These are phyloP conservation scores for Ascocoryne sarcoides DNA, from an alignment of 2,329 filamentous ascomycete genomes.

Conservation along the genomic window DNA sequence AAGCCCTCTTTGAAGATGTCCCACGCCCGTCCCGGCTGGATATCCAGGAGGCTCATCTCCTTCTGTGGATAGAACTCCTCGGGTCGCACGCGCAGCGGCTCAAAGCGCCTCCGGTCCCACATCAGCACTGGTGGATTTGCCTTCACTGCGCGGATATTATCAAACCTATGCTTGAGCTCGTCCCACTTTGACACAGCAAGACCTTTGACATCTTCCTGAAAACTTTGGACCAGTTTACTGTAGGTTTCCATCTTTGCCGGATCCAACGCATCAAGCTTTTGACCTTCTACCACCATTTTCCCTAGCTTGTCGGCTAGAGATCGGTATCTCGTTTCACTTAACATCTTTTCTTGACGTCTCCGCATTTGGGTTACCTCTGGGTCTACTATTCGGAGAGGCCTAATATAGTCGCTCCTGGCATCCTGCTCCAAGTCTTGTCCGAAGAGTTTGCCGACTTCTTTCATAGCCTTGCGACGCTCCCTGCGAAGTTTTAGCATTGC, in stretches of 20 bases:
- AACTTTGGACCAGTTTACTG: background rate
- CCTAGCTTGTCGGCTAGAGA: background rate
- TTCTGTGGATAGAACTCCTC: slow-evolving; percentile 61
- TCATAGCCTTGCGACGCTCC: background rate
- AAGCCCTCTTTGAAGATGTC: slow-evolving; percentile 37
- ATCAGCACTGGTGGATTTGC: slow-evolving; percentile 43
- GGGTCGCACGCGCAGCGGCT: slow-evolving; percentile 51
- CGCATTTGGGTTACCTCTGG: background rate
- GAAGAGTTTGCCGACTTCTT: background rate
- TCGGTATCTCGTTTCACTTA: too few species aligned
- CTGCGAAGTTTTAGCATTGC: too few species aligned
- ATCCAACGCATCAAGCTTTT: background rate
- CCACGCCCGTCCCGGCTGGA: slow-evolving; percentile 50
- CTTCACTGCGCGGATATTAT: slow-evolving; percentile 45
- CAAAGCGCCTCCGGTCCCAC: slow-evolving; percentile 64
- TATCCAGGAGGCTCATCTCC: slow-evolving; percentile 52
- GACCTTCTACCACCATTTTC: background rate
- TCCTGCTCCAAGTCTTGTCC: background rate
- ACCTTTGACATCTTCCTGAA: background rate
- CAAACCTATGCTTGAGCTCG: too few species aligned
- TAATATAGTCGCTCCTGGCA: background rate
- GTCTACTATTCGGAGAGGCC: background rate
- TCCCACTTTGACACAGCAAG: background rate
- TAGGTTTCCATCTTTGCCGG: background rate
- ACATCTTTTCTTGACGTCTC: background rate